Evolutionary conservation across 345 rosid genomes (phyloP), one percentile per base, ranked within the genome.

Genomic region (Pugionium dolabratum): DNA sequence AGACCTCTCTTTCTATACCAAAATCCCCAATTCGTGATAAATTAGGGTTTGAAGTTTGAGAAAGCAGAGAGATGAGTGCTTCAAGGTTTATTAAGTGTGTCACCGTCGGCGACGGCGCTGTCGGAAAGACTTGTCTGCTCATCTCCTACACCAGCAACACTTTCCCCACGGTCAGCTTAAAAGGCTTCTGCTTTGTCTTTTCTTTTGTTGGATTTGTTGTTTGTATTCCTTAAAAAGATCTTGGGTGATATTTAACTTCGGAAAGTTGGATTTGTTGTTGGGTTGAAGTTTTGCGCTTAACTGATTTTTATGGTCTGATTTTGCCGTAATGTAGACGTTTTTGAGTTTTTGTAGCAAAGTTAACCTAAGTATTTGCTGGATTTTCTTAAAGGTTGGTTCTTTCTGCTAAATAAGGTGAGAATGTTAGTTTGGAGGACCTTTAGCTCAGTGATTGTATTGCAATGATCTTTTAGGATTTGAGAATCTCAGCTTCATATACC

Each of bases 71-170:
- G 55, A 53, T 87, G 94, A 85, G 88, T 82, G 85, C 84, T 52
- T 85, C 90, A 34, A 87, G 85, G 79, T 87, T 87, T 80, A 87
- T 85, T 29, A 87, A 87, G 72, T 87, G 94, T 68, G 94, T 87
- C 27, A 87, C 94, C 0, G 94, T 87, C 69, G 88, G 93, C 25
- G 93, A 87, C 47, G 93, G 93, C 8, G 93, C 90, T 42, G 93
- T 87, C 6, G 93, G 93, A 59, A 87, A 87, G 80, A 87, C 93
- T 47, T 87, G 94, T 78, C 81, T 87, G 79, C 92, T 86, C 62
- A 86, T 86, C 57, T 86, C 18, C 18, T 18, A 18, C 18, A 18
- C 18, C 88, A 84, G 89, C 79, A 86, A 86, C 77, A 84, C 82
- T 79, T 87, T 84, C 63, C 90, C 93, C 4, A 83, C 90, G 31